Conservation (phyloP, 331 rosid species). For the Malus hybrid region DNA sequence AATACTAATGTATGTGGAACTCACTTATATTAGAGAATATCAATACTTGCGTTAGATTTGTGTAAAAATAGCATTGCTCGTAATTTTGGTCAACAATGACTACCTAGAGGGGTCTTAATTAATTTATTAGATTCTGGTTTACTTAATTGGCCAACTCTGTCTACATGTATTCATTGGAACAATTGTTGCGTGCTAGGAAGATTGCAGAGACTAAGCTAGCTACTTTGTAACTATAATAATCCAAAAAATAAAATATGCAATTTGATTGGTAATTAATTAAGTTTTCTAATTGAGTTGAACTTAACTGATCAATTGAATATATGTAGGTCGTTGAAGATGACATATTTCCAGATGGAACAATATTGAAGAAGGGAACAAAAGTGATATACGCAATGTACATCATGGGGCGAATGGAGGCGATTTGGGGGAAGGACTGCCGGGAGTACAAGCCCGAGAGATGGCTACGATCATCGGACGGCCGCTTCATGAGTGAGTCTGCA, state of each 20-base stretch:
- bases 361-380: slow-evolving; percentile 66
- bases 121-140: not conserved
- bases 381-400: slow-evolving; percentile 75
- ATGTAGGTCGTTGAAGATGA: slow-evolving; percentile 61
- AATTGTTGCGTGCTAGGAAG: not conserved
- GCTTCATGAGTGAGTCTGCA: slow-evolving; percentile 68
- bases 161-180: not conserved
- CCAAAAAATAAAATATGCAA: not conserved
- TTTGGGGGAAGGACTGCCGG: slow-evolving; percentile 75
- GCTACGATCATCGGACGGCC: slow-evolving; percentile 43
- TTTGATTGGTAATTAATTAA: not conserved
- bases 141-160: not conserved
- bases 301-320: not conserved
- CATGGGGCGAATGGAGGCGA: slow-evolving; percentile 73
- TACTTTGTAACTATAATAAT: not conserved
- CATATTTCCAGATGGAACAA: slow-evolving; percentile 68
- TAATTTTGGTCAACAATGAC: too few species aligned
- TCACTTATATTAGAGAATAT: too few species aligned
- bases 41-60: too few species aligned
- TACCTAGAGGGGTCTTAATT: too few species aligned
- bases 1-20: too few species aligned
- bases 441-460: slow-evolving; percentile 80
- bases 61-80: too few species aligned
- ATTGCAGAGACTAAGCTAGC: not conserved
- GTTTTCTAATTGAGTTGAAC: not conserved